These are phyloP conservation scores for Phtheirospermum japonicum DNA, from an alignment of 257 asterid species.

Conservation along the genomic window DNA sequence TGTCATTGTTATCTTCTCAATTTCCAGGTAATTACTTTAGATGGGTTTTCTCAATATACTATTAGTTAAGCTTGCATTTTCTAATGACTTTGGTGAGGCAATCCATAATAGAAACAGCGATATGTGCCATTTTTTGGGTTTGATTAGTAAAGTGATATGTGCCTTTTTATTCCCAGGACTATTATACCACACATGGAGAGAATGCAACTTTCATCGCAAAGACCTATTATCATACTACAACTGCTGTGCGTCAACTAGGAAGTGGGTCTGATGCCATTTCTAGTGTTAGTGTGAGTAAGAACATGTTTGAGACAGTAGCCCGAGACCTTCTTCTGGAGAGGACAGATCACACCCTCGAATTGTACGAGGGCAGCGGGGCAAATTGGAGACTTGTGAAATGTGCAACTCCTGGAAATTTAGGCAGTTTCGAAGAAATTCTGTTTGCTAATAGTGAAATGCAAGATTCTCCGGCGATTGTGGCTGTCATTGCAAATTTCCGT, in stretches of 20 bases:
- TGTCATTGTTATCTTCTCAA: background rate
- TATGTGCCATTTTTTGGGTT: constrained; percentile 4
- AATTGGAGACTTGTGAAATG: constrained; percentile 80
- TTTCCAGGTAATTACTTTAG: background rate
- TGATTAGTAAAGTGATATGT: constrained; percentile 4
- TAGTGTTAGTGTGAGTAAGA: constrained; percentile 80
- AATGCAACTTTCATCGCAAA: constrained; percentile 83
- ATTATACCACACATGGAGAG: constrained; percentile 88
- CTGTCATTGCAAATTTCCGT: constrained; percentile 56
- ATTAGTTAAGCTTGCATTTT: background rate
- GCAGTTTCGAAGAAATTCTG: constrained; percentile 84
- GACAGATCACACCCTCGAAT: constrained; percentile 79
- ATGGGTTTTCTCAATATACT: background rate
- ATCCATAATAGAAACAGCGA: background rate
- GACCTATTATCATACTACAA: constrained; percentile 89
- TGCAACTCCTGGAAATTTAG: constrained; percentile 91
- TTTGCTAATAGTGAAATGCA: constrained; percentile 97
- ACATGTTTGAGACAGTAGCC: constrained; percentile 81
- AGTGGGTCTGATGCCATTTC: constrained; percentile 75
- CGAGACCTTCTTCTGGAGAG: constrained; percentile 91
- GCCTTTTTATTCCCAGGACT: constrained; percentile 51
- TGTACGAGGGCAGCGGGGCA: constrained; percentile 83
- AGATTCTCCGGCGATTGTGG: constrained; percentile 79
- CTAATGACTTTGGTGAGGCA: background rate
- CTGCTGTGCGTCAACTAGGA: constrained; percentile 89